These are phyloP conservation scores for Tulasnella sp. DNA, from an alignment of 768 basidiomycete genomes.

Conservation along the genomic window DNA sequence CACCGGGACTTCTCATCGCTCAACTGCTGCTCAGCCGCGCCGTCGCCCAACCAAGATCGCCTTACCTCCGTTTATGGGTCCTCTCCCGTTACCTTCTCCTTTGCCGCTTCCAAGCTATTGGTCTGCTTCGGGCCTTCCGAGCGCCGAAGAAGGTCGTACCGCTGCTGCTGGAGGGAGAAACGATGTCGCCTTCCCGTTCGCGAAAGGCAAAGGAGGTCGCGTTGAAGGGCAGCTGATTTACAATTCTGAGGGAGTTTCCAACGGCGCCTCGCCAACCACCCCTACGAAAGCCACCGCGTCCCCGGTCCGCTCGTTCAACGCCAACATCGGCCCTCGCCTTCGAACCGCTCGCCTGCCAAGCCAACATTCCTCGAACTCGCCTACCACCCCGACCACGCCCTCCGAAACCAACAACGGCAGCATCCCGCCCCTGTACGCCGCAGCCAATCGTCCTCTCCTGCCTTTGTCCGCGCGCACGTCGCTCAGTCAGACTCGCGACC, in stretches of 20 bases:
- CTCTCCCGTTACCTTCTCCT: background rate
- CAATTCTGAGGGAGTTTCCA: background rate
- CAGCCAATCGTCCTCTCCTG: constrained; percentile 14
- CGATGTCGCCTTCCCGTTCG: background rate
- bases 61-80: constrained; percentile 10
- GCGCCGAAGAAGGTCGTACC: background rate
- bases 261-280: background rate
- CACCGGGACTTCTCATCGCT: background rate
- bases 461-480: background rate
- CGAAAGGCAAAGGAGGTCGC: background rate
- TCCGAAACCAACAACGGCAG: constrained; percentile 34
- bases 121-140: background rate
- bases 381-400: constrained; percentile 32
- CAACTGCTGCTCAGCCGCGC: background rate
- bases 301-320: background rate
- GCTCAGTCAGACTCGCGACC: constrained; percentile 15
- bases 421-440: constrained; percentile 3
- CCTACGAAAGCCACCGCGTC: background rate
- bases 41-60: background rate
- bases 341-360: background rate
- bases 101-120: background rate
- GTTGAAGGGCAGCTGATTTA: background rate
- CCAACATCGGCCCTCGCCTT: constrained; percentile 13
- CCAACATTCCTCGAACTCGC: background rate
- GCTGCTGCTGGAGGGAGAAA: background rate